Evolutionary conservation across 495 filamentous ascomycete genomes (phyloP), one percentile per base, ranked within the genome.

Genomic region (Recurvomyces mirabilis): DNA sequence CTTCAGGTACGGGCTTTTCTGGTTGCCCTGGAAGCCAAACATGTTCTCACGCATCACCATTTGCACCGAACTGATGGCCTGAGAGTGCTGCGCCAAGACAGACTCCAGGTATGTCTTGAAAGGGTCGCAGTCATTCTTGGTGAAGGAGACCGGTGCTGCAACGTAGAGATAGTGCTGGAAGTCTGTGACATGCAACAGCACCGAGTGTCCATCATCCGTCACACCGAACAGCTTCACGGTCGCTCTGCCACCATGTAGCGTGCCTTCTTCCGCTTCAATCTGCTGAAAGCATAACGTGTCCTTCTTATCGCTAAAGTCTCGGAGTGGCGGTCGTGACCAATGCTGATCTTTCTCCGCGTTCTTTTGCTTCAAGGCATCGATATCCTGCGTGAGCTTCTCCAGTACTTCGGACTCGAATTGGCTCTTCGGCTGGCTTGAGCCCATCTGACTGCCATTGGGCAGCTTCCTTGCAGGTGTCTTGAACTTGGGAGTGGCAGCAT

Each of bases 131-230:
- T 95, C 83, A 5, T 73, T 67, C 44, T 75, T 74, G 11, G 71
- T 71, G 64, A 99, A 99, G 17, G 71, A 72, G 4, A 88, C 67
- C 0, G 91, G 91, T 1, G 91, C 91, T 7, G 85, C 80, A 35
- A 96, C 78, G 55, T 94, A 99, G 38, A 99, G 75, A 55, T 99
- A 99, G 61, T 96, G 91, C 46, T 84, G 77, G 62, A 99, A 99
- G 58, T 84, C 85, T 5, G 83, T 94, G 44, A 99, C 87, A 62
- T 99, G 88, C 14, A 99, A 71, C 46, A 96, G 70, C 7, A 94
- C 89, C 1, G 91, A 96, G 65, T 99, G 84, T 48, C 91, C 91
- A 3, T 81, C 81, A 71, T 91, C 84, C n/a, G 89, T 95, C n/a
- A 95, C 86, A 54, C 91, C 91, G 61, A 95, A 99, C 12, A 99